Conservation (phyloP, 2,329 filamentous ascomycete species). For the Trichoderma aggressivum region DNA sequence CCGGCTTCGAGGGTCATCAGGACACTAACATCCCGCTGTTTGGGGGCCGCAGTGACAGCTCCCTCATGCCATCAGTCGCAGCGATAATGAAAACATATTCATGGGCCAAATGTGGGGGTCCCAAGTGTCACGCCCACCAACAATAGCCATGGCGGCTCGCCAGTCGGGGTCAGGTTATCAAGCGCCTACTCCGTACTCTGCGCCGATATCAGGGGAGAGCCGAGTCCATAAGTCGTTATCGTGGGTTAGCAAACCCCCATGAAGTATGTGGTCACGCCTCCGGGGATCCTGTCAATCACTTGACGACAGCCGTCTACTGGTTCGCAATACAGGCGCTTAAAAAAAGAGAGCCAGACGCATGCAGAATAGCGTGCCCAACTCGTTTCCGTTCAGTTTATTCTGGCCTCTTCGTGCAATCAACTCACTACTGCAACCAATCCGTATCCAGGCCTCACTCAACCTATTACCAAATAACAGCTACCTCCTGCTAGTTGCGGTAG, state of each 20-base stretch:
- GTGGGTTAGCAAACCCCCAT: background rate
- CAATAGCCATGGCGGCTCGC: background rate
- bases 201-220: background rate
- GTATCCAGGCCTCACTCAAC: background rate
- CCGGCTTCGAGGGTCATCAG: conserved; percentile 8
- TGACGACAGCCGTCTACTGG: background rate
- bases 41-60: conserved; percentile 14
- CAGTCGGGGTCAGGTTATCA: conserved; percentile 1
- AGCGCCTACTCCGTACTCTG: background rate
- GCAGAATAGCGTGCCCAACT: background rate
- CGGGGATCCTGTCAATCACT: background rate
- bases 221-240: background rate
- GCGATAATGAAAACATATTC: background rate
- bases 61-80: background rate
- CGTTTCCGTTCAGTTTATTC: background rate
- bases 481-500: background rate
- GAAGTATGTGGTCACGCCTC: conserved; percentile 16
- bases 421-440: background rate
- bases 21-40: conserved; percentile 9
- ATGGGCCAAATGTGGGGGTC: conserved; percentile 10
- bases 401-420: background rate
- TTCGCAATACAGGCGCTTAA: conserved; percentile 1
- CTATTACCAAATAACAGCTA: background rate
- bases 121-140: conserved; percentile 11
- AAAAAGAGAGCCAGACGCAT: background rate